phyloP scores from a whole-genome alignment of 2,329 filamentous ascomycete species.

The Calycina marina region DNA sequence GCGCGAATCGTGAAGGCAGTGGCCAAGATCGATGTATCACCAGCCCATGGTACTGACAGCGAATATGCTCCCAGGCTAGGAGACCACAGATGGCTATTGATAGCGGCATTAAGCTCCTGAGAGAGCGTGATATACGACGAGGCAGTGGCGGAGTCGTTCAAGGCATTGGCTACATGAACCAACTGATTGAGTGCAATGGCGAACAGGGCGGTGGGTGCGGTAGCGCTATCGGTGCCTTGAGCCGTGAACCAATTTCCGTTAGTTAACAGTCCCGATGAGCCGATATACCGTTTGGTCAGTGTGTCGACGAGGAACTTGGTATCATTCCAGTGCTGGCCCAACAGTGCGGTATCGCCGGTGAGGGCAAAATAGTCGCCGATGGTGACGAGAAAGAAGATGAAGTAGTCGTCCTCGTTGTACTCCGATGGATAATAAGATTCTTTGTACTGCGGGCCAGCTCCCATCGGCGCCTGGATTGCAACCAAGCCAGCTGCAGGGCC shows the following conservation, averaged over 20 bases:
- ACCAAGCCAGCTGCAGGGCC: constrained; percentile 4
- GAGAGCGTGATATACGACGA: constrained; percentile 14
- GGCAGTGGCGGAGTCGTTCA: constrained; percentile 19
- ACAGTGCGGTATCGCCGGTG: not conserved
- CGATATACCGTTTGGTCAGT: constrained; percentile 2
- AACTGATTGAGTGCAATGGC: constrained; percentile 17
- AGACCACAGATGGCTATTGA: constrained; percentile 24
- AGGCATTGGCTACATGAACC: constrained; percentile 19
- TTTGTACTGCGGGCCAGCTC: constrained; percentile 3
- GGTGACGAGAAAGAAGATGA: constrained; percentile 11
- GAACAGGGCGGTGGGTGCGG: constrained; percentile 3
- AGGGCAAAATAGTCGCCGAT: constrained; percentile 9
- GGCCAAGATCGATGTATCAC: constrained; percentile 23
- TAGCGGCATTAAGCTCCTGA: constrained; percentile 11
- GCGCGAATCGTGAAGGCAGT: constrained; percentile 23
- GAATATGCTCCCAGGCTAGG: constrained; percentile 20
- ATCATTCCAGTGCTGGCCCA: constrained; percentile 2
- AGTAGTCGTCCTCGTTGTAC: constrained; percentile 8
- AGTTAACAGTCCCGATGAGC: constrained; percentile 4
- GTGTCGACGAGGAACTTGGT: constrained; percentile 3
- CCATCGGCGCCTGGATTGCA: constrained; percentile 4
- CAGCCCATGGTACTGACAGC: constrained; percentile 13
- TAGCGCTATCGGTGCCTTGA: constrained; percentile 1
- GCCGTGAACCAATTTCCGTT: constrained; percentile 1
- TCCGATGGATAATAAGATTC: constrained; percentile 3